Evolutionary conservation across 805 yeast species (phyloP), one percentile per base, ranked within the genome.

Genomic region (Wickerhamomyces ciferrii): DNA sequence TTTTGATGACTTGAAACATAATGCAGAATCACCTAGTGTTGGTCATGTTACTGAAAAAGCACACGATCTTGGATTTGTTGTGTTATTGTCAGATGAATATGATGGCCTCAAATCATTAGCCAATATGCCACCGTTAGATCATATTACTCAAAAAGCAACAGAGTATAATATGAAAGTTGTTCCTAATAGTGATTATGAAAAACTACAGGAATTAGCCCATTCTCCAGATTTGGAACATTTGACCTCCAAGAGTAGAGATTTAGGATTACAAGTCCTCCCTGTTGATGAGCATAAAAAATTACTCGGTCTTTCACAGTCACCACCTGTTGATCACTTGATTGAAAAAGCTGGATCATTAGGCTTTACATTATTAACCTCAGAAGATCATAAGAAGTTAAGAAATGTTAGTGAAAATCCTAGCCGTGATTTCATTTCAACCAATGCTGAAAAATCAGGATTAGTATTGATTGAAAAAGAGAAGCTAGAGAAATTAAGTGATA

Each of bases 1-100:
- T 15, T 44, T 38, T 27, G 41, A 41, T 5, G 43, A 43, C 4
- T 36, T 58, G 19, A 38, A 49, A 6, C n/a, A 39, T 2, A 19
- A 50, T 13, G 52, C 53, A 1, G 45, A 50, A 15, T 65, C 64
- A 39, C 46, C 61, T 7, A n/a, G 10, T 17, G 21, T 53, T n/a
- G 59, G 54, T 14, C 60, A 58, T 25, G 43, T 63, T 25, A 51
- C 50, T 2, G 48, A 55, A 31, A 62, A 63, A 27, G 59, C 71
- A 17, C 49, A 53, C 20, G 19, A 48, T 3, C 46, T 54, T 4
- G 38, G 23, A 5, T 13, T 18, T 31, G 18, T 6, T 5, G 4
- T 31, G 18, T n/a, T 31, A 18, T 6, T 18, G 3, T 15, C 17
- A 9, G 35, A 14, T 14, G 35, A 31, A 2, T 18, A 15, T 31